Base-by-base conservation (phyloP, 2,329 filamentous ascomycete species). In the Exophiala lecanii-corni region DNA sequence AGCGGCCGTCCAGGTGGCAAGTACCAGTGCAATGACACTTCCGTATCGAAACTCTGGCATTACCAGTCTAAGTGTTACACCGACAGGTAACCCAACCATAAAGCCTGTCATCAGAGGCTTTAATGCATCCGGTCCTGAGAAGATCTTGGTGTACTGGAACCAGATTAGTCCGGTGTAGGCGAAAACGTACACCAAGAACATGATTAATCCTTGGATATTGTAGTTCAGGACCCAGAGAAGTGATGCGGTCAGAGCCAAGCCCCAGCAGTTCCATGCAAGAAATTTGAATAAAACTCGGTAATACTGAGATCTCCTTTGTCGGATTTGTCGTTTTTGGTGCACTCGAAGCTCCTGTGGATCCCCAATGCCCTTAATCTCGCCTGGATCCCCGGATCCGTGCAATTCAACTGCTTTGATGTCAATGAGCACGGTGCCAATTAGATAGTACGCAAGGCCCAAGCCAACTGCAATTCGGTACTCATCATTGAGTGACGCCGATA, bases 361-460 rank as follows among this genome's bases (percentile, higher is more conserved):
- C 17, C 59, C 62, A 28, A 74, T 67, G 2, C 65, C 64, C 4
- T 63, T 53, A 9, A 67, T 63, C 2, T 62, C 58, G 46, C 68
- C 60, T 18, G 66, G 62, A 38, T 71, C 67, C 3, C 70, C 66
- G 2, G 66, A 54, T 9, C 64, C 66, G 46, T 73, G 68, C 1
- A 77, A 62, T 46, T 73, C 68, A 40, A 73, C 70, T 15, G 73
- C 72, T 45, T 76, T 75, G 49, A 71, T 69, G 50, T 79, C 75
- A 18, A 79, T 71, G 16, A 75, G 62, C 2, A 78, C 73, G 9
- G 75, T 75, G 18, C 75, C 74, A 17, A 78, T 67, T 13, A 78
- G 62, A 50, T 78, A 79, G 56, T 78, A 79, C 0, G 72, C 72
- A 23, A 79, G 62, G n/a, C 72, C 71, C 49, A 78, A 76, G 2